Evolutionary conservation across 495 filamentous ascomycete species (phyloP), one percentile per base, ranked within the genome.

Genomic region (Cercophora samala): DNA sequence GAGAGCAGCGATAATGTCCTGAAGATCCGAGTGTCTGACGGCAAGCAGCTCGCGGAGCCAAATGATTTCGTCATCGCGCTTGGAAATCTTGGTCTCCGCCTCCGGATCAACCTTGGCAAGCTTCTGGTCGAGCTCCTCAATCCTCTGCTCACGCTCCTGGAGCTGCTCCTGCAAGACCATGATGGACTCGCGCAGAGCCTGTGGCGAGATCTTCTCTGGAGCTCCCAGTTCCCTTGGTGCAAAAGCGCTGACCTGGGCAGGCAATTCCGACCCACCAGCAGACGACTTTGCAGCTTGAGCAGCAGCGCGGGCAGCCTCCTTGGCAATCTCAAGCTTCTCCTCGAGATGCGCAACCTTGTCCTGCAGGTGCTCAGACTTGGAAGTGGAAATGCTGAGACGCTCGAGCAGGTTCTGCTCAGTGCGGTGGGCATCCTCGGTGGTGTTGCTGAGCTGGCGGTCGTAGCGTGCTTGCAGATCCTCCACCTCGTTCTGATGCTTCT

Each of bases 41-140:
- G 89, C 91, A 46, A 98, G 87, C 21, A 99, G 87, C 74, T 99
- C 95, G 65, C 95, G 91, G 11, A 98, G 85, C 95, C 96, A 98
- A 62, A 79, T 89, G 64, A 97, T 97, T 75, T 99, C 95, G n/a
- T 91, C 91, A 55, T 97, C 92, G 60, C 88, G 89, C 74, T 95
- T 92, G 61, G 91, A 90, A 70, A 97, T 84, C 83, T 94, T 96
- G 68, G 79, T 83, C 1, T 91, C 87, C 0, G 90, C 89, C 32
- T 95, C 88, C 23, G 86, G 80, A 68, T 94, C 92, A 8, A 90
- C 77, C 26, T 83, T 78, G 9, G 87, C 77, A 23, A 93, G 78
- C 61, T 88, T 82, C 55, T 87, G 85, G 78, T 97, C 92, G 19
- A 98, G 90, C 64, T 87, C 84, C 72, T 99, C 95, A 71, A 98